phyloP scores from a whole-genome alignment of 192 early-diverging fungal genomes.

The Podila clonocystis region DNA sequence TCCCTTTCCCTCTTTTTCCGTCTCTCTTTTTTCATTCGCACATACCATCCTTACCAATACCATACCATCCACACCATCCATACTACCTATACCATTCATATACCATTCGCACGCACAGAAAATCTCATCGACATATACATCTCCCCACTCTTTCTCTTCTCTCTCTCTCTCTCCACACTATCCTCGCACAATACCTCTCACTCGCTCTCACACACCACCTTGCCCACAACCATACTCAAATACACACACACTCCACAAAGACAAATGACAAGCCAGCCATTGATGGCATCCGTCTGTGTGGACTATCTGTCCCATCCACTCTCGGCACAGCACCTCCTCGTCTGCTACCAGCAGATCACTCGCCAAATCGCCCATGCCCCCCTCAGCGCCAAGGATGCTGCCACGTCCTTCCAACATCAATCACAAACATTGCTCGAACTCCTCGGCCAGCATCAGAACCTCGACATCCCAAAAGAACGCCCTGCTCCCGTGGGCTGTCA shows the following conservation, averaged over 20 bases:
- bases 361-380: constrained; percentile 47
- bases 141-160: not conserved
- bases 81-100: not conserved
- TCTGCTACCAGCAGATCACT: constrained; percentile 52
- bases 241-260: not conserved
- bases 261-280: constrained; percentile 43
- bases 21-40: not conserved
- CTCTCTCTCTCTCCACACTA: not conserved
- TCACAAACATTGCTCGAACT: constrained; percentile 39
- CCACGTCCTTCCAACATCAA: constrained; percentile 40
- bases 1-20: not conserved
- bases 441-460: constrained; percentile 28
- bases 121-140: not conserved
- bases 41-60: not conserved
- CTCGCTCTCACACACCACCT: not conserved
- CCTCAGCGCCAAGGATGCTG: constrained; percentile 41
- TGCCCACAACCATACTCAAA: not conserved
- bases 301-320: constrained; percentile 50
- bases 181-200: constrained; percentile 1
- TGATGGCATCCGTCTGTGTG: constrained; percentile 45
- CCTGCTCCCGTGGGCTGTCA: constrained; percentile 41
- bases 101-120: not conserved
- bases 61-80: not conserved
- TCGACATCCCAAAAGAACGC: constrained; percentile 37
- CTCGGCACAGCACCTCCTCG: constrained; percentile 38